Evolutionary conservation across 345 rosid species (phyloP).

Genomic region (Eucalyptus sideroxylon): DNA sequence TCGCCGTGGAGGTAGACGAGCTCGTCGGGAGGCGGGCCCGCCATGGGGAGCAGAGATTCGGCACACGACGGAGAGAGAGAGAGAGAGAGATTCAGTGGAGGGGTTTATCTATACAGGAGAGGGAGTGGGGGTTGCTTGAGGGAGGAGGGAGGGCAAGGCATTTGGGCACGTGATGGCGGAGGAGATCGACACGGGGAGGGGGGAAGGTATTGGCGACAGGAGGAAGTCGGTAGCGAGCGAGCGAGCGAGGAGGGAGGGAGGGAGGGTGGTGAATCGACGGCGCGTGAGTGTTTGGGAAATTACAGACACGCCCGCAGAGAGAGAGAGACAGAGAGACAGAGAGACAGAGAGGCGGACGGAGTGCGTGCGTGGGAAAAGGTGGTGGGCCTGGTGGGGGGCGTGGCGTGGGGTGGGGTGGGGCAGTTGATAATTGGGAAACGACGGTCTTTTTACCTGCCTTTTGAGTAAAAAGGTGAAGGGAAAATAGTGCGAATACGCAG

Average conservation of each 20-base stretch:
- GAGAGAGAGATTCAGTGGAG: neutral
- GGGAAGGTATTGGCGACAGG: neutral
- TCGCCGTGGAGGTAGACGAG: slow-evolving; percentile 58
- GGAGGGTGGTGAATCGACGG: neutral
- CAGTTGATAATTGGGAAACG: too few species aligned
- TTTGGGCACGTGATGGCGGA: neutral
- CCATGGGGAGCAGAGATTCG: neutral
- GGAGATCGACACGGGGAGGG: neutral
- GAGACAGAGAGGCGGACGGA: neutral
- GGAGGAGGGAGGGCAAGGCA: neutral
- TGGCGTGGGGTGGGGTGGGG: neutral
- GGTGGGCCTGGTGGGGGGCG: neutral
- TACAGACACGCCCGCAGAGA: neutral
- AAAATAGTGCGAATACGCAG: too few species aligned
- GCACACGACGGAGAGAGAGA: neutral
- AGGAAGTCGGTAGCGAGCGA: neutral
- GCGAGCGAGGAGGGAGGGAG: neutral
- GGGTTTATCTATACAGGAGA: neutral
- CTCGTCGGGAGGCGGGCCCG: neutral
- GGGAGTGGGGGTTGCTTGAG: neutral
- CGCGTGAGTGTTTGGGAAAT: neutral
- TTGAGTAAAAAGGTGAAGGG: neutral
- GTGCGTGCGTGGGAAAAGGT: neutral
- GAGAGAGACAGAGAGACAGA: too few species aligned
- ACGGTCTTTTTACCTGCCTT: neutral